These are phyloP conservation scores for Kodamaea anthophila DNA, from an alignment of 1,139 yeast genomes.

Conservation along the genomic window DNA sequence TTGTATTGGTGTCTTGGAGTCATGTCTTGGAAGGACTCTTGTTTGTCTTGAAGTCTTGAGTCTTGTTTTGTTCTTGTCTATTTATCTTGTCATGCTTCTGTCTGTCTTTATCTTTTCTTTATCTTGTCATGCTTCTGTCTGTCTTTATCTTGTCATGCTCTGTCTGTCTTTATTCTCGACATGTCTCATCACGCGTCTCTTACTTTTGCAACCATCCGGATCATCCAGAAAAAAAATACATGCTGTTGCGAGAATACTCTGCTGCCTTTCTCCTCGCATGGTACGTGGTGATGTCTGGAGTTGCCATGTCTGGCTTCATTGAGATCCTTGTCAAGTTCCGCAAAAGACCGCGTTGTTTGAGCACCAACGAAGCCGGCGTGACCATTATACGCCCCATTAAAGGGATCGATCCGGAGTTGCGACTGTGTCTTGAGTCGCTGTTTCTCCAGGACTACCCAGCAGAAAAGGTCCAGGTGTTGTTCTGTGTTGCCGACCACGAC, in stretches of 20 bases:
- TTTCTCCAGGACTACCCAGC: constrained; percentile 63
- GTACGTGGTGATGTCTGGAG: constrained; percentile 38
- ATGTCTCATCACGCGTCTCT: background rate
- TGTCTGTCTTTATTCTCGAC: no score
- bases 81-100: no score
- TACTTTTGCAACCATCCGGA: constrained; percentile 1
- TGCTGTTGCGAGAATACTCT: constrained; percentile 10
- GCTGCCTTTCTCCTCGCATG: constrained; percentile 25
- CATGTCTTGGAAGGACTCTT: no score
- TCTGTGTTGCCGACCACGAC: constrained; percentile 59
- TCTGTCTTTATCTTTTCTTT: no score
- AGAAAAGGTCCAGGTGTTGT: constrained; percentile 57
- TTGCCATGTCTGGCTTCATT: constrained; percentile 44
- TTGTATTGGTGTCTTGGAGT: no score
- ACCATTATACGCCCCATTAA: constrained; percentile 78
- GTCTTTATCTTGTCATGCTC: no score
- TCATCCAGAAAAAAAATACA: constrained; percentile 3
- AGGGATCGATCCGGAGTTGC: constrained; percentile 76
- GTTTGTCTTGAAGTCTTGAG: no score
- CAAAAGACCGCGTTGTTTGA: constrained; percentile 14
- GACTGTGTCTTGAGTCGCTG: constrained; percentile 60
- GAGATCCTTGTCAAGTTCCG: constrained; percentile 38
- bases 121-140: no score
- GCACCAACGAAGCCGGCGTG: constrained; percentile 49
- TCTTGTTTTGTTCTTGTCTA: no score